A percentile compares a stretch with the other conserved stretches of the same genome.
Conservation (phyloP, 768 basidiomycete genomes). For the Leucocoprinus birnbaumii region DNA sequence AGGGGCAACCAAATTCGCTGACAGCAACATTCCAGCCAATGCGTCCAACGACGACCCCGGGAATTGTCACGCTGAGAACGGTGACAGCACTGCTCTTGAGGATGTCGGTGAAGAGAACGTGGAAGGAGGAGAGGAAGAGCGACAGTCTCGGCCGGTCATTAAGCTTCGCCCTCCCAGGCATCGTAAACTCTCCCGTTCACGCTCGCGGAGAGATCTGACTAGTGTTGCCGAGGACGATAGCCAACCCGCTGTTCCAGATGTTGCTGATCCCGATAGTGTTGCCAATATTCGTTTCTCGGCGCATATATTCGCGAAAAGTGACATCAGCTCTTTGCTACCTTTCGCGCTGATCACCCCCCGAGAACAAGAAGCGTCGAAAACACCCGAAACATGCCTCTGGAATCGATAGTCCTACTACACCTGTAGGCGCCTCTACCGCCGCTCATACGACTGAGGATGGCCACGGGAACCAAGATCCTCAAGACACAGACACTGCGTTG, state of each 20-base stretch:
- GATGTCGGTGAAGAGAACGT: slow-evolving; percentile 34
- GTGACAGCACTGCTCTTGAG: slow-evolving; percentile 22
- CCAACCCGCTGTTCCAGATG: slow-evolving; percentile 56
- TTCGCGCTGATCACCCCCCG: slow-evolving; percentile 81
- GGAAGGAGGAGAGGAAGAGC: slow-evolving; percentile 47
- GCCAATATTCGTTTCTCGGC: slow-evolving; percentile 80
- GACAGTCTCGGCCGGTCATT: slow-evolving; percentile 71
- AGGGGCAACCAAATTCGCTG: slow-evolving; percentile 33
- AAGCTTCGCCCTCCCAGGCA: slow-evolving; percentile 60
- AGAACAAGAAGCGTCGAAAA: slow-evolving; percentile 41
- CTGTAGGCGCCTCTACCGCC: slow-evolving; percentile 20
- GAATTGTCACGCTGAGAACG: slow-evolving; percentile 19
- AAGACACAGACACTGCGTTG: slow-evolving; percentile 21
- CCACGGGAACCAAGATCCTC: slow-evolving; percentile 19
- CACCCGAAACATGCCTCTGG: slow-evolving; percentile 28
- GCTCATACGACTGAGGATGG: slow-evolving; percentile 40
- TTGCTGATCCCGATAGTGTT: slow-evolving; percentile 62
- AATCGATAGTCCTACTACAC: slow-evolving; percentile 26
- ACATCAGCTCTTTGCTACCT: slow-evolving; percentile 60
- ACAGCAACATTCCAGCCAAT: no score
- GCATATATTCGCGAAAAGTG: slow-evolving; percentile 56
- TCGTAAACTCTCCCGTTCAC: slow-evolving; percentile 57
- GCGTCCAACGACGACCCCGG: slow-evolving; percentile 21
- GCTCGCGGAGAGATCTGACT: slow-evolving; percentile 63
- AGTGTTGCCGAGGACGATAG: slow-evolving; percentile 54